These are phyloP conservation scores for Leishmania mexicana DNA, from an alignment of 208 protist species.

Conservation along the genomic window DNA sequence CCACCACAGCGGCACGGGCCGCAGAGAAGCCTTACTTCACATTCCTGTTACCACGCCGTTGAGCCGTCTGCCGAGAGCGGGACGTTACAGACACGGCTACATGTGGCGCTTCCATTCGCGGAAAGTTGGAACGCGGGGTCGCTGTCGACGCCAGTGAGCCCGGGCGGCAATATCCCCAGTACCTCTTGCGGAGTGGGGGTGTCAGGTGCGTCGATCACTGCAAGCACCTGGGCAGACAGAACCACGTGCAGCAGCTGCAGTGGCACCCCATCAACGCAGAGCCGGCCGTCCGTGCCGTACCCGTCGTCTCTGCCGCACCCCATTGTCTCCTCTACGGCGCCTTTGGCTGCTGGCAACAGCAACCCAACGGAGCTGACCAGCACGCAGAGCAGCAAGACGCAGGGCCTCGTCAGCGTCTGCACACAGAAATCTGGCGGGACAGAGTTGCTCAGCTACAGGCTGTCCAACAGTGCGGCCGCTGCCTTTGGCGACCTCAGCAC, in stretches of 20 bases:
- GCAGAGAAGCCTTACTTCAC: neutral
- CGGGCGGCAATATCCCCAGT: conserved; percentile 4
- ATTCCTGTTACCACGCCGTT: neutral
- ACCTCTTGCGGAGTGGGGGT: neutral
- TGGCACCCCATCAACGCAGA: conserved; percentile 9
- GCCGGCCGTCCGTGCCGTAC: conserved; percentile 1
- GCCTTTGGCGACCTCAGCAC: conserved; percentile 38
- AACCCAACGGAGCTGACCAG: conserved; percentile 8
- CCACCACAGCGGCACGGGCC: neutral
- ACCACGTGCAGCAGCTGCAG: neutral
- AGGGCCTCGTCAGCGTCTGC: conserved; percentile 26
- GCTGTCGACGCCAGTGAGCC: neutral
- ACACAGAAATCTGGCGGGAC: conserved; percentile 34
- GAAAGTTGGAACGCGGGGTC: neutral
- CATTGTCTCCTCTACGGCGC: conserved; percentile 2
- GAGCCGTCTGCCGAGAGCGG: neutral
- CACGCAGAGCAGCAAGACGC: conserved; percentile 16
- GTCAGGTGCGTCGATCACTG: neutral
- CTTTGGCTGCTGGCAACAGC: neutral
- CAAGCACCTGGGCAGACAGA: neutral
- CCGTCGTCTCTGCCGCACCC: conserved; percentile 16
- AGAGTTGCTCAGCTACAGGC: conserved; percentile 35
- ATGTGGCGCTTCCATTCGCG: neutral
- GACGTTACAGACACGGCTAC: neutral
- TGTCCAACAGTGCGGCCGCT: conserved; percentile 32